phyloP scores from a whole-genome alignment of 495 filamentous ascomycete genomes.

The Penicillium angulare region DNA sequence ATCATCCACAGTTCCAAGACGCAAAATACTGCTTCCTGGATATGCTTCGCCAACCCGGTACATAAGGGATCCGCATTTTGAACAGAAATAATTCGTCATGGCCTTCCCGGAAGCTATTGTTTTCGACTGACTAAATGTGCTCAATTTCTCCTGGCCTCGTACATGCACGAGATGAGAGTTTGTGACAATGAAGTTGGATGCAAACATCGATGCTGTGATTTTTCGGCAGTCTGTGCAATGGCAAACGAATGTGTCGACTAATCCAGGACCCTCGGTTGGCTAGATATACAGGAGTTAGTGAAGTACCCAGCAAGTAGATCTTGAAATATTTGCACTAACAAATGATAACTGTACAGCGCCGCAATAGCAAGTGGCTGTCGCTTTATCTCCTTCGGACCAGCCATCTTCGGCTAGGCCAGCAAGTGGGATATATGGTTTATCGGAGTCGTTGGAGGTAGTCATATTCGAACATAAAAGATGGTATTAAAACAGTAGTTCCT shows the following conservation, averaged over 20 bases:
- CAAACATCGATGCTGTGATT: conserved; percentile 59
- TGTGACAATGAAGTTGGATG: conserved; percentile 51
- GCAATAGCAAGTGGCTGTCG: conserved; percentile 9
- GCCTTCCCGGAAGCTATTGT: conserved; percentile 41
- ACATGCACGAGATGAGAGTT: conserved; percentile 42
- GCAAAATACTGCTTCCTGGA: conserved; percentile 41
- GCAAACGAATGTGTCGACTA: conserved; percentile 53
- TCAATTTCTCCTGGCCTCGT: conserved; percentile 46
- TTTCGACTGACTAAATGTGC: conserved; percentile 32
- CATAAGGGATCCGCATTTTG: conserved; percentile 53
- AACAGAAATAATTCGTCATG: conserved; percentile 57
- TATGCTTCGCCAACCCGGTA: conserved; percentile 39
- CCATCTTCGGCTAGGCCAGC: conserved; percentile 2
- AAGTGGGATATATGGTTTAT: neutral
- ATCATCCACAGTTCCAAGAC: conserved; percentile 57
- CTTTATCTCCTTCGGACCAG: conserved; percentile 4
- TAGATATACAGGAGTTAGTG: conserved; percentile 7
- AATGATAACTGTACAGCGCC: conserved; percentile 4
- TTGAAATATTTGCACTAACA: neutral
- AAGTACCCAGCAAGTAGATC: neutral
- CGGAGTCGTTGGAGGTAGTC: neutral
- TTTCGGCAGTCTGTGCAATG: conserved; percentile 59
- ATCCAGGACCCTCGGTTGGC: conserved; percentile 40
- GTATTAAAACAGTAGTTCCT: too few species aligned
- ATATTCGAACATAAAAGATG: too few species aligned